Evolutionary conservation across 106 monocot genomes (phyloP).

Genomic region (Vanilla planifolia): DNA sequence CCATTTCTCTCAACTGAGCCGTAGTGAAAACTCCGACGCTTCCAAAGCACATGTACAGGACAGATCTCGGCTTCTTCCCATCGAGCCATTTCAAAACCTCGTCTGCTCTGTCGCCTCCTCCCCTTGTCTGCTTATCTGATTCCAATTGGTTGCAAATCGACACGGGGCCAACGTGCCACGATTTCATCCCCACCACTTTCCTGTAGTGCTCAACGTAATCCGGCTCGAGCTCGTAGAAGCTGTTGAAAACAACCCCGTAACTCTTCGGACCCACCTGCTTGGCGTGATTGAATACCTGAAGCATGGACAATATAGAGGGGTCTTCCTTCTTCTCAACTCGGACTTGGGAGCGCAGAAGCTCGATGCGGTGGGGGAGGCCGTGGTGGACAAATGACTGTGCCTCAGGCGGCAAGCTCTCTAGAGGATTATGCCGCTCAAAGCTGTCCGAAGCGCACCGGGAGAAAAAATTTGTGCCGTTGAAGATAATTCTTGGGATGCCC

Average conservation of each 20-base stretch:
- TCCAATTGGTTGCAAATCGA: conserved; percentile 8
- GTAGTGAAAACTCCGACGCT: not conserved
- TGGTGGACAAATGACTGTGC: conserved; percentile 13
- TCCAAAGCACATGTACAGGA: conserved; percentile 31
- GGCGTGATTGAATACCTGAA: not conserved
- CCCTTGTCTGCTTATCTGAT: too few relatives aligned
- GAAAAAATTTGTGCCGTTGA: conserved; percentile 26
- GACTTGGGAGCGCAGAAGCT: conserved; percentile 18
- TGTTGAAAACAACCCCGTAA: conserved; percentile 30
- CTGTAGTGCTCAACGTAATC: conserved; percentile 13
- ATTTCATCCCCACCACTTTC: conserved; percentile 4
- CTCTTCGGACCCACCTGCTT: conserved; percentile 3
- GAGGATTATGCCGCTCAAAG: not conserved
- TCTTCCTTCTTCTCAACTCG: not conserved
- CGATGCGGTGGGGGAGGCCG: conserved; percentile 25
- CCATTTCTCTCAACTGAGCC: conserved; percentile 15
- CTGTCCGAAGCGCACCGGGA: not conserved
- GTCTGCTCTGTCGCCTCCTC: not conserved
- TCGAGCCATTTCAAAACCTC: conserved; percentile 19
- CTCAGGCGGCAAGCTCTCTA: not conserved
- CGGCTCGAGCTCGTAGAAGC: conserved; percentile 38
- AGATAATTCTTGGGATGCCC: conserved; percentile 29
- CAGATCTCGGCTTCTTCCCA: conserved; percentile 6
- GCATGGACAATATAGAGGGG: not conserved
- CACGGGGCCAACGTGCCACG: conserved; percentile 41